Evolutionary conservation across 495 filamentous ascomycete genomes (phyloP).

Genomic region (Talaromyces liani): DNA sequence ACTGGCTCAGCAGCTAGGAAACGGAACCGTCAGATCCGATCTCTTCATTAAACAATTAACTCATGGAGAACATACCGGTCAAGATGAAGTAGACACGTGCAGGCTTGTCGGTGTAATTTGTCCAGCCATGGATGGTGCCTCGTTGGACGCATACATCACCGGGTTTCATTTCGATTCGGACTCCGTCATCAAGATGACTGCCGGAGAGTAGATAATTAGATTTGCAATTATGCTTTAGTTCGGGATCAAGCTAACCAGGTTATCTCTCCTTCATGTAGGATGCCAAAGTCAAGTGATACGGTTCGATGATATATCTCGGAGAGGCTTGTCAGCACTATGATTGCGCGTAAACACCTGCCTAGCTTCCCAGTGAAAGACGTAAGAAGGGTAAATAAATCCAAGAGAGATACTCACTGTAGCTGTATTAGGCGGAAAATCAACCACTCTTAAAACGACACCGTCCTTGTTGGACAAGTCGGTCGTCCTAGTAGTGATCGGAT

Average conservation of each 20-base stretch:
- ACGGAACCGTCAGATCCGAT: not conserved
- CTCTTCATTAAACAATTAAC: not conserved
- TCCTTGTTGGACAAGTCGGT: slow-evolving; percentile 8
- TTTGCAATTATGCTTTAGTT: not conserved
- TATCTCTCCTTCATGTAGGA: slow-evolving; percentile 36
- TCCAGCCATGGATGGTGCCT: slow-evolving; percentile 60
- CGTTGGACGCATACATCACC: slow-evolving; percentile 61
- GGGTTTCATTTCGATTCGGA: slow-evolving; percentile 1
- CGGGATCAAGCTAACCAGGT: not conserved
- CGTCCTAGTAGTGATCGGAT: slow-evolving; percentile 3
- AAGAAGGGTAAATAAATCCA: too few relatives aligned
- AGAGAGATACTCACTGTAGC: not conserved
- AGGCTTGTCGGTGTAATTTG: slow-evolving; percentile 27
- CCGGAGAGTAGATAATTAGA: not conserved
- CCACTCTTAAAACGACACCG: slow-evolving; percentile 9
- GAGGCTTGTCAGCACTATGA: not conserved
- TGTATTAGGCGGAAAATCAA: slow-evolving; percentile 12
- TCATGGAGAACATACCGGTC: not conserved
- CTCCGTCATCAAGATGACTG: not conserved
- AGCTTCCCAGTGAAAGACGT: not conserved
- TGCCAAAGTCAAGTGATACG: slow-evolving; percentile 55
- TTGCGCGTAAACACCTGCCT: not conserved
- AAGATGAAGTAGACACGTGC: slow-evolving; percentile 10
- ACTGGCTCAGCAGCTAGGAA: not conserved
- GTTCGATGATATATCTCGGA: slow-evolving; percentile 49